Evolutionary conservation across 106 monocot genomes (phyloP).

Genomic region (Apostasia shenzhenica): DNA sequence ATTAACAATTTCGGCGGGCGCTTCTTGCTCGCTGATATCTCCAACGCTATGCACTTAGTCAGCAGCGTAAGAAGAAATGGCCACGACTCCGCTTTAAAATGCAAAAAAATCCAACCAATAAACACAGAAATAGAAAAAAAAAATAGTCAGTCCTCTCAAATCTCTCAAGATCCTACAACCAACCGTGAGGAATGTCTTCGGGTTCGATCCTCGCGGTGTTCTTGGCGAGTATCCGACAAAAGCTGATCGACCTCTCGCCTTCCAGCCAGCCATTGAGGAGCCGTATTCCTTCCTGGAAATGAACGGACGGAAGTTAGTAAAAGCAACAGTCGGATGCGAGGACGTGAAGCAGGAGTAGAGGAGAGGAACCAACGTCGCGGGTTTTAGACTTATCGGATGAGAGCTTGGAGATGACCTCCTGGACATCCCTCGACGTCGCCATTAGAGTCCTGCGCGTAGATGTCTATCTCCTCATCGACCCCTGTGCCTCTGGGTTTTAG

Average conservation of each 20-base stretch:
- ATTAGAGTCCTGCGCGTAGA: slow-evolving; percentile 7
- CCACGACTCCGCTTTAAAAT: slow-evolving; percentile 68
- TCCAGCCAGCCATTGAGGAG: slow-evolving; percentile 71
- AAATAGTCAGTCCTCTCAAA: background rate
- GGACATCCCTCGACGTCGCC: slow-evolving; percentile 70
- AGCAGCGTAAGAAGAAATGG: slow-evolving; percentile 65
- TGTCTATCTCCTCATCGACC: background rate
- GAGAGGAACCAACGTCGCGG: slow-evolving; percentile 46
- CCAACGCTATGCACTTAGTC: slow-evolving; percentile 50
- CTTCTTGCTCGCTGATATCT: slow-evolving; percentile 67
- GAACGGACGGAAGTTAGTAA: background rate
- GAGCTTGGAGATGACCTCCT: slow-evolving; percentile 70
- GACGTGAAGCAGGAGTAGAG: background rate
- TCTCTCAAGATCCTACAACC: background rate
- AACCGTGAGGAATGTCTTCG: slow-evolving; percentile 50
- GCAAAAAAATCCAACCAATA: slow-evolving; percentile 1
- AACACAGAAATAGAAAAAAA: background rate
- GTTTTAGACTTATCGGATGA: slow-evolving; percentile 65
- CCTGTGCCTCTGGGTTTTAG: too few relatives aligned
- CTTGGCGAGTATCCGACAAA: slow-evolving; percentile 58
- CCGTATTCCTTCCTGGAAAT: slow-evolving; percentile 63
- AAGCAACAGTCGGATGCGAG: background rate
- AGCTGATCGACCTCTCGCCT: slow-evolving; percentile 56
- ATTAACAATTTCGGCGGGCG: slow-evolving; percentile 46
- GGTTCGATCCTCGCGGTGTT: slow-evolving; percentile 50